phyloP scores from a whole-genome alignment of 805 yeast genomes.

The Metschnikowia matae region DNA sequence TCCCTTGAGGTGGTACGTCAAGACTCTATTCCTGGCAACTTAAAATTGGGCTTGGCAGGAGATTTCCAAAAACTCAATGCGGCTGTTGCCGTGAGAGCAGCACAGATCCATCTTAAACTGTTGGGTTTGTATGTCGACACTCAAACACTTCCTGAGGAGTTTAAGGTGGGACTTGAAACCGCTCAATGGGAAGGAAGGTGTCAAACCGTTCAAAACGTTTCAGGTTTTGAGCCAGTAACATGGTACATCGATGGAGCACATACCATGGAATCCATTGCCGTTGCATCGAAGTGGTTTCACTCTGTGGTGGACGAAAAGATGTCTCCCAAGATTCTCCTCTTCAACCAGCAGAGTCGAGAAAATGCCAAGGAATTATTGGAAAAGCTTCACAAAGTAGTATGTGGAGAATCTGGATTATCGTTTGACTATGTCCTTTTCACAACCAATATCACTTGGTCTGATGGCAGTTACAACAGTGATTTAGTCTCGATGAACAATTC shows the following conservation, averaged over 20 bases:
- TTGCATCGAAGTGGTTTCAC: conserved; percentile 78
- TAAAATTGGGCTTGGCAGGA: conserved; percentile 72
- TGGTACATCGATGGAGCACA: conserved; percentile 98
- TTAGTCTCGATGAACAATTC: conserved; percentile 83
- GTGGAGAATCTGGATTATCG: conserved; percentile 34
- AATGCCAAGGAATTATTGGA: conserved; percentile 58
- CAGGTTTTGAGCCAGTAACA: conserved; percentile 40
- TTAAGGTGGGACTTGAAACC: conserved; percentile 54
- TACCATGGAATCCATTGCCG: conserved; percentile 79
- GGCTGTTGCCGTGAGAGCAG: conserved; percentile 74
- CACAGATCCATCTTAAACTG: conserved; percentile 52
- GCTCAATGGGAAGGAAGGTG: conserved; percentile 97
- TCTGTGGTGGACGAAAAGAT: conserved; percentile 11
- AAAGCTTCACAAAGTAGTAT: conserved; percentile 42
- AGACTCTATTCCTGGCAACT: conserved; percentile 35
- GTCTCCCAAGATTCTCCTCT: conserved; percentile 54
- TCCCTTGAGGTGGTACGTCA: conserved; percentile 49
- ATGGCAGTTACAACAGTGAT: conserved; percentile 76
- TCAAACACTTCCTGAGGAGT: conserved; percentile 43
- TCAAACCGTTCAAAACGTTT: conserved; percentile 55
- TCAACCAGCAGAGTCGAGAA: conserved; percentile 94
- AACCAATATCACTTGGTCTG: conserved; percentile 88
- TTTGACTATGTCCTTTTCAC: conserved; percentile 83
- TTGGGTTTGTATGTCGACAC: conserved; percentile 38
- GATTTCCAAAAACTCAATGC: conserved; percentile 85